These are phyloP conservation scores for Hypoxylon fuscum DNA, from an alignment of 495 filamentous ascomycete species.

Conservation along the genomic window DNA sequence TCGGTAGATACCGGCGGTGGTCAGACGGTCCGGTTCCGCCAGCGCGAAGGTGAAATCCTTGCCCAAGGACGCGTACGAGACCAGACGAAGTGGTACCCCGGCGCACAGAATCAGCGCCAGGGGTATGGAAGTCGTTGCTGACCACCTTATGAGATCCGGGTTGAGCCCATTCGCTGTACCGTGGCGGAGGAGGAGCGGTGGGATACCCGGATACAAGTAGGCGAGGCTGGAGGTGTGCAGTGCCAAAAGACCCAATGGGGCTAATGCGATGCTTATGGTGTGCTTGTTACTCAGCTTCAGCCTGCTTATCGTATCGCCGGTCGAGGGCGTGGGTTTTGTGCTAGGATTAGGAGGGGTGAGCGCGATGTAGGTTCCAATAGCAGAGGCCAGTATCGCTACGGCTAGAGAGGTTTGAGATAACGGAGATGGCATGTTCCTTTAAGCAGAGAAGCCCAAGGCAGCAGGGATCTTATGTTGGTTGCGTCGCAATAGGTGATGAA, in stretches of 20 bases:
- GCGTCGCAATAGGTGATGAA: no score
- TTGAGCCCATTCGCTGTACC: constrained; percentile 42
- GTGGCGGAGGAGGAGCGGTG: constrained; percentile 31
- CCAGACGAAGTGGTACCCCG: constrained; percentile 47
- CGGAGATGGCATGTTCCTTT: background rate
- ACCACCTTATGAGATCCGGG: constrained; percentile 46
- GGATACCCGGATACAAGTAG: constrained; percentile 44
- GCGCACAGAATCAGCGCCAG: constrained; percentile 43
- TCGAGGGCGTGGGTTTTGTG: constrained; percentile 18
- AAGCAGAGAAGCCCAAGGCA: background rate
- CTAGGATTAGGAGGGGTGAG: constrained; percentile 29
- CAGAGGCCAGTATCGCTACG: constrained; percentile 18
- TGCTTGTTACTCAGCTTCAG: constrained; percentile 23
- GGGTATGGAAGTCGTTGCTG: constrained; percentile 26
- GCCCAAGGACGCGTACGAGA: constrained; percentile 51
- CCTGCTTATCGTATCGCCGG: constrained; percentile 29
- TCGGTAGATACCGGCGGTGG: constrained; percentile 54
- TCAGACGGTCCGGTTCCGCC: constrained; percentile 52
- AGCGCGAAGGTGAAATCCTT: constrained; percentile 60
- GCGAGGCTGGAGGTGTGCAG: constrained; percentile 23
- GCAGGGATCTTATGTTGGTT: no score
- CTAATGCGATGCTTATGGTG: background rate
- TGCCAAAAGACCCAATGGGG: constrained; percentile 24
- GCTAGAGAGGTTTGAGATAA: constrained; percentile 25
- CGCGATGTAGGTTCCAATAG: constrained; percentile 25